phyloP scores from a whole-genome alignment of 2,329 filamentous ascomycete genomes.

The Tolypocladium album region DNA sequence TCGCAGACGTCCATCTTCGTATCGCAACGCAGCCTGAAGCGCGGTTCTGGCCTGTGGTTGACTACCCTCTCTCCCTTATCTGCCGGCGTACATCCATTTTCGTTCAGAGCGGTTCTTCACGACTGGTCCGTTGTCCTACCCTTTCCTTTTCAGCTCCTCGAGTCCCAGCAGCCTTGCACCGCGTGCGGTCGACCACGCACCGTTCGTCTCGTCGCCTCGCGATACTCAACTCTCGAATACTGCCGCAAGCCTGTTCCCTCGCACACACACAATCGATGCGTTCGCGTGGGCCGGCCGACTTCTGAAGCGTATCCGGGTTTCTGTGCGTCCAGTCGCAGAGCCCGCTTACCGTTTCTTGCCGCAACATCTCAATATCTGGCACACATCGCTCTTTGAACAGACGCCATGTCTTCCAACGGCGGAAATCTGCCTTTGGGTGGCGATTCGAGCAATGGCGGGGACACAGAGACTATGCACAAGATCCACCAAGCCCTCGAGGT shows the following conservation, averaged over 20 bases:
- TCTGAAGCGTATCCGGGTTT: background rate
- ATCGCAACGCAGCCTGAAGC: background rate
- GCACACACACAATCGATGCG: background rate
- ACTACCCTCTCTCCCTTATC: background rate
- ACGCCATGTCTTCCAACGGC: slow-evolving; percentile 27
- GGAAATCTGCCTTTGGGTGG: slow-evolving; percentile 16
- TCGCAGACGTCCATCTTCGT: background rate
- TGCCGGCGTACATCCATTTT: background rate
- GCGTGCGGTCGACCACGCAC: background rate
- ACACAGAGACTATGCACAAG: slow-evolving; percentile 42
- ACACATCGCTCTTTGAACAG: background rate
- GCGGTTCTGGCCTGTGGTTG: background rate
- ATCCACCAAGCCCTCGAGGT: slow-evolving; percentile 81
- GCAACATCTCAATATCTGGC: slow-evolving; percentile 3
- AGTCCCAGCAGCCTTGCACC: background rate
- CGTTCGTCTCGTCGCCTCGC: background rate
- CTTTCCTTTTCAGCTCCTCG: background rate
- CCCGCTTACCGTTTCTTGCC: slow-evolving; percentile 4
- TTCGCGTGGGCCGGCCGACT: background rate
- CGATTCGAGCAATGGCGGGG: slow-evolving; percentile 24
- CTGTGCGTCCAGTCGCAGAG: background rate
- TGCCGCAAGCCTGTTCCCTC: background rate
- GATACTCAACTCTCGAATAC: background rate
- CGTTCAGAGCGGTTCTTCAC: background rate
- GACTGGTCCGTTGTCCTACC: background rate